These are phyloP conservation scores for Terfezia boudieri DNA, from an alignment of 495 filamentous ascomycete species.

Conservation along the genomic window DNA sequence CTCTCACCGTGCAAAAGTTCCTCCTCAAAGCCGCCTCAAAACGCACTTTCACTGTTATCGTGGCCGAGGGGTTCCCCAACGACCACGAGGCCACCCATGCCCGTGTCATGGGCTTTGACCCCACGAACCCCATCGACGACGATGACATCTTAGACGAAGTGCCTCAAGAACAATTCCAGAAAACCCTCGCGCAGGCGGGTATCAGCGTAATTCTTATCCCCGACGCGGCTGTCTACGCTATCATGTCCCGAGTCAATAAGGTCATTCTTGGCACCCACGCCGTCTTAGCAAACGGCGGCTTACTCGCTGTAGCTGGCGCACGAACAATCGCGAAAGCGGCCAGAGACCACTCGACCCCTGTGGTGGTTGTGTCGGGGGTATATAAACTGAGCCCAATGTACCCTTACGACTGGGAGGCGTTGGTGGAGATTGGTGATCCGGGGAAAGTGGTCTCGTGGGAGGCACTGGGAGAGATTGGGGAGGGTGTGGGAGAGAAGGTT, in stretches of 20 bases:
- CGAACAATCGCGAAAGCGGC: slow-evolving; percentile 62
- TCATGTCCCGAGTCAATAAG: slow-evolving; percentile 87
- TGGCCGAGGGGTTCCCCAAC: slow-evolving; percentile 50
- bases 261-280: slow-evolving; percentile 71
- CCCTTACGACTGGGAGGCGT: slow-evolving; percentile 50
- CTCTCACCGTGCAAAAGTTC: slow-evolving; percentile 65
- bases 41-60: slow-evolving; percentile 68
- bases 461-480: slow-evolving; percentile 49
- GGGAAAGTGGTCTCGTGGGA: slow-evolving; percentile 48
- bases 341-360: slow-evolving; percentile 51
- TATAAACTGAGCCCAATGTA: slow-evolving; percentile 83
- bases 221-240: slow-evolving; percentile 63
- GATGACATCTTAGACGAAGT: slow-evolving; percentile 6
- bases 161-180: slow-evolving; percentile 35
- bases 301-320: slow-evolving; percentile 59
- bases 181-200: slow-evolving; percentile 50
- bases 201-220: slow-evolving; percentile 63
- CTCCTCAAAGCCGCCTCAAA: slow-evolving; percentile 62
- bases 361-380: slow-evolving; percentile 63
- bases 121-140: slow-evolving; percentile 25
- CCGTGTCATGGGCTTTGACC: slow-evolving; percentile 34
- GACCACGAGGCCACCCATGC: slow-evolving; percentile 38
- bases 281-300: slow-evolving; percentile 64
- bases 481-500: slow-evolving; percentile 43
- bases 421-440: slow-evolving; percentile 65